A percentile compares a stretch with the other conserved stretches of the same genome.
Evolutionary conservation across 2,329 filamentous ascomycete genomes (phyloP).

Genomic region (Knoxdaviesia proteae): DNA sequence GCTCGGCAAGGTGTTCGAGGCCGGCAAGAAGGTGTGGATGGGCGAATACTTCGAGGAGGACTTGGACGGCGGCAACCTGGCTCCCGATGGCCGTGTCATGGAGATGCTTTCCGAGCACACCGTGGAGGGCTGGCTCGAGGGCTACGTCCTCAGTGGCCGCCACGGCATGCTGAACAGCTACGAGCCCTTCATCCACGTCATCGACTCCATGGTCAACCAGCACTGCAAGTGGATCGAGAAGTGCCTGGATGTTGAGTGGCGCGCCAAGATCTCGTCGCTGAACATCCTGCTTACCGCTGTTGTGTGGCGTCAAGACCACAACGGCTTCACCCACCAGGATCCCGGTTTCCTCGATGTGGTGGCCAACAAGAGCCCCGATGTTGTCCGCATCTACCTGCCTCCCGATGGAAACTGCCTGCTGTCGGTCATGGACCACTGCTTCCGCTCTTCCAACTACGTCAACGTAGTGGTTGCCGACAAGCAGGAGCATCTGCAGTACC

Average conservation of each 20-base stretch:
- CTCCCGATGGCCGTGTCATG: conserved; percentile 51
- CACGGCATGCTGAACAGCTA: conserved; percentile 65
- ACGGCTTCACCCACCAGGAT: conserved; percentile 66
- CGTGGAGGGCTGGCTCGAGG: conserved; percentile 62
- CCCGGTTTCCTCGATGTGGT: conserved; percentile 64
- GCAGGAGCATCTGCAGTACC: conserved; percentile 56
- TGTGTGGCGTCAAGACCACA: conserved; percentile 69
- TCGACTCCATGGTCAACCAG: conserved; percentile 72
- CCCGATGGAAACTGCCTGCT: conserved; percentile 63
- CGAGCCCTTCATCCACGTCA: conserved; percentile 66
- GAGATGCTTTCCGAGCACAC: conserved; percentile 73
- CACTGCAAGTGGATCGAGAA: conserved; percentile 78
- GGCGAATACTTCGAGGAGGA: conserved; percentile 63
- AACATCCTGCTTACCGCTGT: conserved; percentile 64
- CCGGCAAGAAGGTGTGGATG: conserved; percentile 63
- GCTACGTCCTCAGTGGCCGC: conserved; percentile 53
- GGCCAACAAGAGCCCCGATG: conserved; percentile 60
- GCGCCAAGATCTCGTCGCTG: conserved; percentile 49
- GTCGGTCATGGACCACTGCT: conserved; percentile 56
- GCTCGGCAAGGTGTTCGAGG: conserved; percentile 48
- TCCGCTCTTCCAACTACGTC: conserved; percentile 56
- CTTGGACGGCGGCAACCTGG: conserved; percentile 51
- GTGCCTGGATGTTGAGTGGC: conserved; percentile 60
- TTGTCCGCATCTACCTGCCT: conserved; percentile 63
- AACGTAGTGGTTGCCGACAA: conserved; percentile 68